Conservation (phyloP, 306 rosid species). For the Citrullus amarus region DNA sequence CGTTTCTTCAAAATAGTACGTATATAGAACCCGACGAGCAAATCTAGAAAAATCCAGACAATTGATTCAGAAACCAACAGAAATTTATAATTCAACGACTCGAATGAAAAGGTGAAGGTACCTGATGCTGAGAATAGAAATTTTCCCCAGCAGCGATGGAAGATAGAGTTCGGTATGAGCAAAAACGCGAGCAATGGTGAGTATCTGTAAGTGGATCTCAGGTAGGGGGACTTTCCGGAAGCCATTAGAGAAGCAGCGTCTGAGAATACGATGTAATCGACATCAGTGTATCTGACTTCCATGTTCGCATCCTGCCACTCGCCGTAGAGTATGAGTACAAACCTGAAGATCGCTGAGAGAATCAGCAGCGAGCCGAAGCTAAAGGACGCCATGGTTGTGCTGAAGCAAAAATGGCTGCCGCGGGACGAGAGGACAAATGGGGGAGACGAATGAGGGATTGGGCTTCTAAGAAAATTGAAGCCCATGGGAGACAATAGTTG, state of each 20-base stretch:
- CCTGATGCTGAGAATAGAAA: slow-evolving; percentile 83
- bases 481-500: background rate
- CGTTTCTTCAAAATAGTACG: slow-evolving; percentile 58
- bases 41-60: slow-evolving; percentile 32
- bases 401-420: background rate
- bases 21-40: slow-evolving; percentile 78
- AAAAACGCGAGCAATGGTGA: slow-evolving; percentile 78
- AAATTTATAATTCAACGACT: background rate
- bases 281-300: slow-evolving; percentile 85
- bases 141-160: slow-evolving; percentile 82
- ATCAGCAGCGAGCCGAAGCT: slow-evolving; percentile 26
- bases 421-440: background rate
- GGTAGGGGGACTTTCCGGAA: slow-evolving; percentile 65
- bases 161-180: slow-evolving; percentile 55
- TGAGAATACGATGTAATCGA: slow-evolving; percentile 81
- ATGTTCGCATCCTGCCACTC: slow-evolving; percentile 92
- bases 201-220: slow-evolving; percentile 78
- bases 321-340: slow-evolving; percentile 53
- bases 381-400: slow-evolving; percentile 22
- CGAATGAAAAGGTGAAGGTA: slow-evolving; percentile 4
- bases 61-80: background rate
- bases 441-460: background rate
- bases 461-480: background rate
- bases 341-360: slow-evolving; percentile 52
- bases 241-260: slow-evolving; percentile 84